These are phyloP conservation scores for Peniophora sp. DNA, from an alignment of 1,284 basidiomycete species.

Conservation along the genomic window DNA sequence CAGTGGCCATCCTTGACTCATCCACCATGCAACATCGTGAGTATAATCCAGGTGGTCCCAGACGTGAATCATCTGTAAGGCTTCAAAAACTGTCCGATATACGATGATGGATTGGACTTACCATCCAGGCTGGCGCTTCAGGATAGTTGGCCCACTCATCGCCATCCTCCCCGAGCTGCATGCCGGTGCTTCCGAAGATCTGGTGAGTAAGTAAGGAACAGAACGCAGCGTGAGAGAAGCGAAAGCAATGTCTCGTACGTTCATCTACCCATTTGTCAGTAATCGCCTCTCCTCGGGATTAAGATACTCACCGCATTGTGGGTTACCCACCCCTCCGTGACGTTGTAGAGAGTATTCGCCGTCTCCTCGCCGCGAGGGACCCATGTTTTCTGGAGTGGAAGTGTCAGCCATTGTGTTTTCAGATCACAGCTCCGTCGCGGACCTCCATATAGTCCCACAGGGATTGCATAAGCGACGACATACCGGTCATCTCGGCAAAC, in stretches of 20 bases:
- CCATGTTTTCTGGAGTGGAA: slow-evolving; percentile 53
- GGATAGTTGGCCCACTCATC: too few relatives aligned
- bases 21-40: slow-evolving; percentile 61
- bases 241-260: too few relatives aligned
- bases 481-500: slow-evolving; percentile 60
- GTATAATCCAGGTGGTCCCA: slow-evolving; percentile 76
- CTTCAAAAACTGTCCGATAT: slow-evolving; percentile 41
- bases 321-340: slow-evolving; percentile 60
- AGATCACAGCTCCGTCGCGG: slow-evolving; percentile 1
- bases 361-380: slow-evolving; percentile 60
- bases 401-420: background rate
- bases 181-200: slow-evolving; percentile 74
- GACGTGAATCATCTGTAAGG: slow-evolving; percentile 57
- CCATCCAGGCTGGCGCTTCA: too few relatives aligned
- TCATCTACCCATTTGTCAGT: background rate
- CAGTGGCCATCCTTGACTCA: slow-evolving; percentile 62
- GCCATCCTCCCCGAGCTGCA: slow-evolving; percentile 38
- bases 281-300: background rate
- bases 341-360: slow-evolving; percentile 59
- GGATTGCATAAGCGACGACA: slow-evolving; percentile 42
- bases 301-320: slow-evolving; percentile 49
- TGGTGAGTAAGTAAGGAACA: too few relatives aligned
- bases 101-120: slow-evolving; percentile 43
- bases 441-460: slow-evolving; percentile 68
- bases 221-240: too few relatives aligned